Evolutionary conservation across 225 moss, liverwort and hornwort genomes (phyloP), one percentile per base, ranked within the genome.

Genomic region (Asterella californica): DNA sequence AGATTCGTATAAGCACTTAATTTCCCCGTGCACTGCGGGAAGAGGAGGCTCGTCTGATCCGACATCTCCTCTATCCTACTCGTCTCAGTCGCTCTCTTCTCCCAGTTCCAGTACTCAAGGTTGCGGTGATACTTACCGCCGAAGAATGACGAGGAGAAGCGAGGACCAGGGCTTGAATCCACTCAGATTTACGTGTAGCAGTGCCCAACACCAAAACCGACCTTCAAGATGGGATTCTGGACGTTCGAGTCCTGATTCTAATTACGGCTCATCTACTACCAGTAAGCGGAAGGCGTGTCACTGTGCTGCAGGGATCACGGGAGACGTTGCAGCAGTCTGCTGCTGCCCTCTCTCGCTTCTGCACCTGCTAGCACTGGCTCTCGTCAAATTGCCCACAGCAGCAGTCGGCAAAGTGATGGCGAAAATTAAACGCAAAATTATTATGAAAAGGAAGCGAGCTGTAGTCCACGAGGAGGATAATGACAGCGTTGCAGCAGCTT

Each of bases 341-440:
- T 97, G 97, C 77, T 99, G 97, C 84, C 97, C 97, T 11, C 92
- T 99, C n/a, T 95, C 97, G 30, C 85, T 99, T 25, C 89, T 99
- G 0, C 92, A 95, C 42, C 93, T 99, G 9, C 81, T 99, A 54
- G 91, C 91, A 29, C 88, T 99, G 37, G 92, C 93, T 65, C 93
- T 93, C 83, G 82, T 99, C 74, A 95, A 95, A 80, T 37, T 99
- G n/a, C 95, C 97, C 37, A 79, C 87, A 24, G 86, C 88, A 22
- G 67, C 93, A 4, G 76, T 91, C 32, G 75, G 88, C 47, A 91
- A 88, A 46, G 83, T 81, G 21, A 76, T 90, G 72, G 82, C 70
- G 42, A 90, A 84, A 76, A 69, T 91, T 0, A 99, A 91, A 75
- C 63, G 80, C 4, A 99, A 88, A 82, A 67, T 99, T 34, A 83